A percentile compares a stretch with the other conserved stretches of the same genome.
These are phyloP conservation scores for Fusarium nygamai DNA, from an alignment of 2,329 filamentous ascomycete species.

Conservation along the genomic window DNA sequence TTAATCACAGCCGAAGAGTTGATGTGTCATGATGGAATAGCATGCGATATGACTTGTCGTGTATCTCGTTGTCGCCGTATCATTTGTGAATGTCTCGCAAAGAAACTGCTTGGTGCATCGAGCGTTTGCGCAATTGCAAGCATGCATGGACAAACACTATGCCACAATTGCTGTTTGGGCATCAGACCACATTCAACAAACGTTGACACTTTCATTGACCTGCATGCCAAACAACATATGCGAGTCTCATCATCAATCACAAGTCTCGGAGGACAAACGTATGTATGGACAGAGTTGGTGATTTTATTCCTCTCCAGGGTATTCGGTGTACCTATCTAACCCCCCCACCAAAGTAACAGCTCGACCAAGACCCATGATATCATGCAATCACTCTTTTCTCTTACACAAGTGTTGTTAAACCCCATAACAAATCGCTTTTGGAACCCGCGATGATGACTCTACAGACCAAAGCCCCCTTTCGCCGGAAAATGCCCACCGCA, in stretches of 20 bases:
- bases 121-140: neutral
- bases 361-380: neutral
- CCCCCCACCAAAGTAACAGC: neutral
- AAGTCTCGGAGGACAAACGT: neutral
- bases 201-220: neutral
- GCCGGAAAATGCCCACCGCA: constrained; percentile 14
- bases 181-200: neutral
- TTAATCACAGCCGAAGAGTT: neutral
- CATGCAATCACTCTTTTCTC: neutral
- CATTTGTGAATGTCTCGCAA: neutral
- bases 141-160: neutral
- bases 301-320: neutral
- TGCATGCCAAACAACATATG: neutral
- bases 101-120: neutral
- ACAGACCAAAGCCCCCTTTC: constrained; percentile 7
- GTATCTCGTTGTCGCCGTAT: neutral
- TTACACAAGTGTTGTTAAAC: neutral
- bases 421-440: constrained; percentile 3
- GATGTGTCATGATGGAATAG: neutral
- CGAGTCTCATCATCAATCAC: neutral
- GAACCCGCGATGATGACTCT: neutral
- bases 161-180: neutral
- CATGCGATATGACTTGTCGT: neutral
- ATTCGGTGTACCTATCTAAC: neutral
- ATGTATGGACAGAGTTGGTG: neutral